Evolutionary conservation across 805 yeast species (phyloP).

Genomic region (Lachancea cidri): DNA sequence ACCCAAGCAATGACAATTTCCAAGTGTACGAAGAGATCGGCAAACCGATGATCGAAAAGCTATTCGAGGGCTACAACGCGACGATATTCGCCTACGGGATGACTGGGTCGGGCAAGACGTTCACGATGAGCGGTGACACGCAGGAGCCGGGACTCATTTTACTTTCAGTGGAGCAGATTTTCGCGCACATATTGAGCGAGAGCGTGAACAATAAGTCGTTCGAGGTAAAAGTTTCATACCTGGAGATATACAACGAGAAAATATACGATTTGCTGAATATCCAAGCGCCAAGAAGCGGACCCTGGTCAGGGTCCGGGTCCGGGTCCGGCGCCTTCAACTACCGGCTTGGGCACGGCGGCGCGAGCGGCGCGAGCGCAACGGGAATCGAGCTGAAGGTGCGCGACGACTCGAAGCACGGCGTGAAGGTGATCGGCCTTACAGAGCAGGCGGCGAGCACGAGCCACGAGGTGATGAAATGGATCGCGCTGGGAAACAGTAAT

Average conservation of each 20-base stretch:
- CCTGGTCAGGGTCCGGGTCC: neutral
- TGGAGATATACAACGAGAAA: constrained; percentile 85
- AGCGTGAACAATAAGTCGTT: constrained; percentile 30
- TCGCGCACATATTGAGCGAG: constrained; percentile 38
- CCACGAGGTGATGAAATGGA: constrained; percentile 53
- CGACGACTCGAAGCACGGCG: constrained; percentile 70
- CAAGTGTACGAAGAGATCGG: constrained; percentile 59
- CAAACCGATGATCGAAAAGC: constrained; percentile 46
- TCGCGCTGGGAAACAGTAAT: constrained; percentile 64
- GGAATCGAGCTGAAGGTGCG: constrained; percentile 73
- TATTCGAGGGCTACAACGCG: constrained; percentile 73
- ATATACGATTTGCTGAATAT: constrained; percentile 65
- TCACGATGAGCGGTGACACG: constrained; percentile 72
- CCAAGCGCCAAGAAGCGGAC: too few species aligned
- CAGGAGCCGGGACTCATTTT: constrained; percentile 68
- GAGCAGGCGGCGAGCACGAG: constrained; percentile 54
- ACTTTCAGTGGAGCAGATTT: constrained; percentile 49
- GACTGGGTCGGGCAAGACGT: constrained; percentile 92
- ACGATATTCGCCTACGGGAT: constrained; percentile 92
- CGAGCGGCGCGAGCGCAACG: constrained; percentile 22
- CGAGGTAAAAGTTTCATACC: constrained; percentile 59
- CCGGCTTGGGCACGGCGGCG: constrained; percentile 4
- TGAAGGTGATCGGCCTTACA: constrained; percentile 67
- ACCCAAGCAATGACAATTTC: constrained; percentile 46
- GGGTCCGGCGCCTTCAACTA: neutral